Conservation (phyloP, 805 yeast genomes). For the Yueomyces sp. region DNA sequence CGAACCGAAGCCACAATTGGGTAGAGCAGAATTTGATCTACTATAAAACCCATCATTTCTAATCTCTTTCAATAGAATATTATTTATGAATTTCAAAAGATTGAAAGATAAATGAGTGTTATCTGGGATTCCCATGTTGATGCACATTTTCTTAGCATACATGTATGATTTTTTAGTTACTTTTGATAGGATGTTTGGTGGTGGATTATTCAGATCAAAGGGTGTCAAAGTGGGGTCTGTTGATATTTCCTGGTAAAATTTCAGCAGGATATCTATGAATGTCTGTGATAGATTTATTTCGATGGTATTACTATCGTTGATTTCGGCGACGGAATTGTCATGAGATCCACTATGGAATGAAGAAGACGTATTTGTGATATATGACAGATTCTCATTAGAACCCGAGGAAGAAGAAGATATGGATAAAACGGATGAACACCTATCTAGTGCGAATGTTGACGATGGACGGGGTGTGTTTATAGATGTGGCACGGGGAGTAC, state of each 20-base stretch:
- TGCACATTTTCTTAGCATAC: constrained; percentile 19
- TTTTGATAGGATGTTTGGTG: constrained; percentile 48
- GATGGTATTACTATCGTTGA: constrained; percentile 2
- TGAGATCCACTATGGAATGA: too few relatives aligned
- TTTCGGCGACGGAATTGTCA: too few relatives aligned
- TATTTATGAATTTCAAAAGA: constrained; percentile 14
- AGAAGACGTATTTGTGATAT: too few relatives aligned
- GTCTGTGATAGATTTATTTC: constrained; percentile 11
- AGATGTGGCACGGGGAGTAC: too few relatives aligned
- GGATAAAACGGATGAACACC: too few relatives aligned
- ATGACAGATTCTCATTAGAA: too few relatives aligned
- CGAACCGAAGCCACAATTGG: constrained; percentile 3
- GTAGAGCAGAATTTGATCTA: constrained; percentile 13
- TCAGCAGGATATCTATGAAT: constrained; percentile 34
- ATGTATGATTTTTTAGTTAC: constrained; percentile 44
- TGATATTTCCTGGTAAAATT: constrained; percentile 34
- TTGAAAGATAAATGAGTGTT: constrained; percentile 25
- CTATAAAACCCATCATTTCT: constrained; percentile 18
- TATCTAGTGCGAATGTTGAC: too few relatives aligned
- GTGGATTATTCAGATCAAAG: constrained; percentile 51
- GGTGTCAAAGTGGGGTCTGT: constrained; percentile 55
- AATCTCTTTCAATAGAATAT: constrained; percentile 23
- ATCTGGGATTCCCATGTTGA: constrained; percentile 23
- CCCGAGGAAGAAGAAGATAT: too few relatives aligned
- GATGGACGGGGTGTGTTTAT: too few relatives aligned